Evolutionary conservation across 2,329 filamentous ascomycete species (phyloP), one percentile per base, ranked within the genome.

Genomic region (Pseudogymnoascus sp.): DNA sequence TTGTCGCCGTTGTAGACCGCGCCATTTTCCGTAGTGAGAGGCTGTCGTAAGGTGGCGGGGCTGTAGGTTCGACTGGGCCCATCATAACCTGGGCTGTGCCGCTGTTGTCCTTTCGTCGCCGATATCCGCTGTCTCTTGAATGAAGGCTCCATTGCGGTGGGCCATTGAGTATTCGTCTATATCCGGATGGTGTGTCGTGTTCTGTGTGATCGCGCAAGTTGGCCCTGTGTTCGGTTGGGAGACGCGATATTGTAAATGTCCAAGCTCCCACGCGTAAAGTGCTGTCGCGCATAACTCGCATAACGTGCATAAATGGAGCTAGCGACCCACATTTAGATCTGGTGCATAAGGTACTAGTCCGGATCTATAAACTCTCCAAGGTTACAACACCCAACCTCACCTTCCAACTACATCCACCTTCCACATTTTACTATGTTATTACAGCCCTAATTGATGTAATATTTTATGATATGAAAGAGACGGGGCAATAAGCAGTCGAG

Each of bases 221-320:
- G 47, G 26, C n/a, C 9, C 28, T 19, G 28, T 57, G 50, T 33
- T 57, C 50, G 26, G 50, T 57, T 57, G 50, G 50, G n/a, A 57
- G 47, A 33, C 47, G n/a, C 47, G 47, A 57, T 33, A 33, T 57
- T 57, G 50, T 19, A 31, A 57, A 15, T 19, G 50, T 57, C 50
- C 50, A 33, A 33, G 50, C 50, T 33, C n/a, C 26, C 50, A 57
- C 50, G 50, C 50, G 50, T 57, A 57, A 57, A 57, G 50, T 57
- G 47, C 47, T 8, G 3, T 3, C 44, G 9, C 15, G 42, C 42
- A 47, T 26, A 26, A 26, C 42, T 47, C 42, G 21, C 21, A 26
- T 26, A 26, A 26, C 42, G 23, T 21, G 21, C 21, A 26, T 26
- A 47, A 26, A 26, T n/a, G 7, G 10, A 47, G 42, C 42, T 47